Percentiles rank a stretch among this genome's conserved stretches.
Evolutionary conservation across 108 stramenopile species (phyloP).

Genomic region (Cyclotella sp.): DNA sequence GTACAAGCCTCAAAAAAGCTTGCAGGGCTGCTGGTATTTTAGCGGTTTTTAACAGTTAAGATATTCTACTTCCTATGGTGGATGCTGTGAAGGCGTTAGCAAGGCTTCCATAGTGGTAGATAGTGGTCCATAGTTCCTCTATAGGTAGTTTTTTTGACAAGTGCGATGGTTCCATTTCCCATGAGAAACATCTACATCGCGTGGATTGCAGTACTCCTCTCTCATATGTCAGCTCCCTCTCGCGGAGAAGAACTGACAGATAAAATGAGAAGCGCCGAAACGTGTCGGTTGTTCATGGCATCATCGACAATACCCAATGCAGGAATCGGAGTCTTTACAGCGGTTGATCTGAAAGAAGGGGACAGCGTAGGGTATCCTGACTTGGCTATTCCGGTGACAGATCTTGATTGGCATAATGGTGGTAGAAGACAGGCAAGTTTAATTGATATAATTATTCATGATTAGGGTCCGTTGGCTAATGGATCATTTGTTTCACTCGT

Average conservation of each 20-base stretch:
- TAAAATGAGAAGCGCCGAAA: background rate
- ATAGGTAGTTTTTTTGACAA: no score
- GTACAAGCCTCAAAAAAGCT: no score
- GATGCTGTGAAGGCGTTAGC: no score
- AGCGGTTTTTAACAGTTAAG: no score
- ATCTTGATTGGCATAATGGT: slow-evolving; percentile 55
- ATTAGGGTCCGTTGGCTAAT: background rate
- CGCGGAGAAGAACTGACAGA: background rate
- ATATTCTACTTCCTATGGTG: no score
- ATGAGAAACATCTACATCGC: no score
- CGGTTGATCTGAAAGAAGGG: slow-evolving; percentile 27
- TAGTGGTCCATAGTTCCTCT: no score
- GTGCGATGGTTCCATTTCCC: no score
- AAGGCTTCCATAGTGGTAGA: no score
- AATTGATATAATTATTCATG: background rate
- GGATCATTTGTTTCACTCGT: background rate
- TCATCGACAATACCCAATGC: slow-evolving; percentile 66
- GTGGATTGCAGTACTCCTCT: background rate
- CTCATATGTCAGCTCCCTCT: background rate
- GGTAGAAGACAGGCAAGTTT: slow-evolving; percentile 12
- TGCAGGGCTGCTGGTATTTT: no score
- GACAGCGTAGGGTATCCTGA: slow-evolving; percentile 60
- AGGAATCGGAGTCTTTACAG: slow-evolving; percentile 80
- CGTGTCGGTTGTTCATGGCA: slow-evolving; percentile 67
- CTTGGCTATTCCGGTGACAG: slow-evolving; percentile 56